A percentile compares a stretch with the other conserved stretches of the same genome.
These are phyloP conservation scores for Microdochium paspali DNA, from an alignment of 2,329 filamentous ascomycete species.

Conservation along the genomic window DNA sequence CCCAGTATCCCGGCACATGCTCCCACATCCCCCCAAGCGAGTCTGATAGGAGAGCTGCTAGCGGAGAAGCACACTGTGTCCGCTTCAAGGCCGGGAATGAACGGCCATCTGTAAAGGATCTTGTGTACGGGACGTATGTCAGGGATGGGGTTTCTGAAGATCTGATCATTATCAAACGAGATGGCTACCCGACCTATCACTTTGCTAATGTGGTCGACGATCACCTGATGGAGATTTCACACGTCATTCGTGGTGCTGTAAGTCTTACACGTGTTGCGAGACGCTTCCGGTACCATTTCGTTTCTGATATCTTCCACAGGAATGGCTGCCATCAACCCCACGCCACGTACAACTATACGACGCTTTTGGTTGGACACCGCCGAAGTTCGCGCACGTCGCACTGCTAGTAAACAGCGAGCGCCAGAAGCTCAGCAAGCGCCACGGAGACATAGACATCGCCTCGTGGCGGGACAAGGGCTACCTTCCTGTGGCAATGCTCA, in stretches of 20 bases:
- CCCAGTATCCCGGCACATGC: constrained; percentile 57
- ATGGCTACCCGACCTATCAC: constrained; percentile 92
- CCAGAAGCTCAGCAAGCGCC: constrained; percentile 81
- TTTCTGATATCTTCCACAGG: constrained; percentile 32
- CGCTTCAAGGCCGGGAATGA: constrained; percentile 59
- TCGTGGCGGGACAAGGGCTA: constrained; percentile 37
- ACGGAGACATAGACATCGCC: constrained; percentile 41
- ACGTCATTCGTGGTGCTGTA: constrained; percentile 82
- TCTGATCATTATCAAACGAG: constrained; percentile 82
- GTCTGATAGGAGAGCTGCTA: constrained; percentile 58
- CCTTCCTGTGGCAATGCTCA: constrained; percentile 46
- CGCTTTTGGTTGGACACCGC: constrained; percentile 65
- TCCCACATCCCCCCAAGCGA: constrained; percentile 55
- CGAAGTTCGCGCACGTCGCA: constrained; percentile 72
- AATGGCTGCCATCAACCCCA: constrained; percentile 94
- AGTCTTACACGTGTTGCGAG: constrained; percentile 16
- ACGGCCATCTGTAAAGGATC: constrained; percentile 60
- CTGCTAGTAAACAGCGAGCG: constrained; percentile 60
- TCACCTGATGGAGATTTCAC: constrained; percentile 88
- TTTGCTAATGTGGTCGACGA: constrained; percentile 97
- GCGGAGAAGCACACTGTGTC: constrained; percentile 65
- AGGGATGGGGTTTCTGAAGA: constrained; percentile 57
- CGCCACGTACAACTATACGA: constrained; percentile 62
- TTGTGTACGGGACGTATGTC: constrained; percentile 66
- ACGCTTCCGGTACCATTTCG: no score